These are phyloP conservation scores for Penicillium expansum DNA, from an alignment of 2,329 filamentous ascomycete genomes.

Conservation along the genomic window DNA sequence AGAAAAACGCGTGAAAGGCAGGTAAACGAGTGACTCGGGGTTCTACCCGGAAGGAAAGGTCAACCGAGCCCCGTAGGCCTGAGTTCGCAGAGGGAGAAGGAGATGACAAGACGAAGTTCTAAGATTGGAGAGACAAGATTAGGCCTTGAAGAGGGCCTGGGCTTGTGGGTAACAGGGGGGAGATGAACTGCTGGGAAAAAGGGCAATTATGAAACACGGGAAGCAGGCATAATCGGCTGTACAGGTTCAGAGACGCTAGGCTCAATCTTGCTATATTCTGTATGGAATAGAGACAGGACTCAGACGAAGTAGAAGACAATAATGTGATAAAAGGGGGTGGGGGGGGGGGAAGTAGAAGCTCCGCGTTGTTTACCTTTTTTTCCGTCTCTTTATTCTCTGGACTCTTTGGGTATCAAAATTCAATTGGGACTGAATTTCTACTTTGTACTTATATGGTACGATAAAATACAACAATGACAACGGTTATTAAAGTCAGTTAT, in stretches of 20 bases:
- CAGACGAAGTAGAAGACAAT: not conserved
- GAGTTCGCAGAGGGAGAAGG: conserved; percentile 11
- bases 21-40: conserved; percentile 25
- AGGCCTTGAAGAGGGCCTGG: conserved; percentile 14
- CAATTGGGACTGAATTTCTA: not conserved
- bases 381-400: not conserved
- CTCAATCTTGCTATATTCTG: not conserved
- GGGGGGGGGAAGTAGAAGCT: not conserved
- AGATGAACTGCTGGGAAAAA: conserved; percentile 14
- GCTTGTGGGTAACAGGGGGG: conserved; percentile 13
- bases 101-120: conserved; percentile 17
- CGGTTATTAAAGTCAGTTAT: not conserved
- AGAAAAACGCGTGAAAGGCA: conserved; percentile 16
- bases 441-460: not conserved
- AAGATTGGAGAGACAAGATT: conserved; percentile 9
- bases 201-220: conserved; percentile 7
- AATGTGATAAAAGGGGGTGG: conserved; percentile 3
- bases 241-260: not conserved
- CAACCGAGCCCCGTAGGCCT: conserved; percentile 22
- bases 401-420: not conserved
- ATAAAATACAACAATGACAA: not conserved
- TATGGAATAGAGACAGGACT: not conserved
- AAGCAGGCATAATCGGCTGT: not conserved
- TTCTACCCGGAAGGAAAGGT: conserved; percentile 22
- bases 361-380: conserved; percentile 3